These are phyloP conservation scores for Cutaneotrichosporon dermatis DNA, from an alignment of 1,284 basidiomycete genomes.

Conservation along the genomic window DNA sequence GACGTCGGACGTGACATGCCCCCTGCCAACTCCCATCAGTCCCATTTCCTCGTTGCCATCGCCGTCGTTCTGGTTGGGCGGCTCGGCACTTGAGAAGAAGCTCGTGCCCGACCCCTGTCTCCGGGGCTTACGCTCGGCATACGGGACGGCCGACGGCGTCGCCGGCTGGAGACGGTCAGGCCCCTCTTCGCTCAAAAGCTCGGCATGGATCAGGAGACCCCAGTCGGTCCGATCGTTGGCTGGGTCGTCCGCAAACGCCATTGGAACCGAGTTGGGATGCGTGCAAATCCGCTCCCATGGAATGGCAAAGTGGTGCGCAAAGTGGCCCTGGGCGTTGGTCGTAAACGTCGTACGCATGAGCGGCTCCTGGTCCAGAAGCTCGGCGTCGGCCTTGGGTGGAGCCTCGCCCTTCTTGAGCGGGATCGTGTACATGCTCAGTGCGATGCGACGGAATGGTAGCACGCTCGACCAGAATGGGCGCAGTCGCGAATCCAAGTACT, in stretches of 20 bases:
- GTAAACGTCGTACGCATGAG: constrained; percentile 54
- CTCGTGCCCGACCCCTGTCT: constrained; percentile 4
- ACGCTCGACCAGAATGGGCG: constrained; percentile 60
- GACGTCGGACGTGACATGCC: constrained; percentile 18
- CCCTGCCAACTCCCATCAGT: constrained; percentile 21
- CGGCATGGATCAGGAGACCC: constrained; percentile 21
- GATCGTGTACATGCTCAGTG: constrained; percentile 31
- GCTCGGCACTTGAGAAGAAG: constrained; percentile 13
- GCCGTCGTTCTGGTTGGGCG: constrained; percentile 19
- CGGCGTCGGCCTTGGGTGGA: constrained; percentile 24
- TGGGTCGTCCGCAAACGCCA: constrained; percentile 56
- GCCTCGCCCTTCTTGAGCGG: constrained; percentile 7
- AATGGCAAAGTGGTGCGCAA: constrained; percentile 60
- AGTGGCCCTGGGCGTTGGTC: constrained; percentile 66
- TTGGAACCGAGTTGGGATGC: constrained; percentile 58
- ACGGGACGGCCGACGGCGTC: not conserved
- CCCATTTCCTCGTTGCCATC: constrained; percentile 22
- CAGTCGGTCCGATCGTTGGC: constrained; percentile 47
- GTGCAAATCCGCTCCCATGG: constrained; percentile 64
- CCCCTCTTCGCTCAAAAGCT: constrained; percentile 19
- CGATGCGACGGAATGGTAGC: constrained; percentile 34
- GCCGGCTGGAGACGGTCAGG: constrained; percentile 6
- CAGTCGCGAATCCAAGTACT: constrained; percentile 67
- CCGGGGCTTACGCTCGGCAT: not conserved
- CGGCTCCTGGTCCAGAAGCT: constrained; percentile 47